phyloP scores from a whole-genome alignment of 306 rosid species.

The Medicago truncatula region MtrunA17r5.0-ANR NC_053043.1:7308001-7308500 shows the following conservation, averaged over 20 bases:
- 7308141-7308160: conserved; percentile 26
- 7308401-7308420: too few relatives aligned
- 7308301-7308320: neutral
- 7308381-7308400: neutral
- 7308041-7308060: conserved; percentile 60
- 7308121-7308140: conserved; percentile 59
- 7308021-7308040: conserved; percentile 50
- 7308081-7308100: conserved; percentile 80
- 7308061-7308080: conserved; percentile 75
- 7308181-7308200: conserved; percentile 43
- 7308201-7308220: conserved; percentile 21
- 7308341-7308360: neutral
- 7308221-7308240: conserved; percentile 33
- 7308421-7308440: too few relatives aligned
- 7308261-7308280: neutral
- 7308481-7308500: too few relatives aligned
- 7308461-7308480: too few relatives aligned
- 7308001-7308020: conserved; percentile 34
- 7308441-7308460: too few relatives aligned
- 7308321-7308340: neutral
- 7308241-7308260: conserved; percentile 12
- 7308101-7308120: conserved; percentile 86
- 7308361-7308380: neutral
- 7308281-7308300: conserved; percentile 3
- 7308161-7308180: conserved; percentile 36